These are phyloP conservation scores for Saturnispora kantuleensis DNA, from an alignment of 805 yeast genomes.

Conservation along the genomic window DNA sequence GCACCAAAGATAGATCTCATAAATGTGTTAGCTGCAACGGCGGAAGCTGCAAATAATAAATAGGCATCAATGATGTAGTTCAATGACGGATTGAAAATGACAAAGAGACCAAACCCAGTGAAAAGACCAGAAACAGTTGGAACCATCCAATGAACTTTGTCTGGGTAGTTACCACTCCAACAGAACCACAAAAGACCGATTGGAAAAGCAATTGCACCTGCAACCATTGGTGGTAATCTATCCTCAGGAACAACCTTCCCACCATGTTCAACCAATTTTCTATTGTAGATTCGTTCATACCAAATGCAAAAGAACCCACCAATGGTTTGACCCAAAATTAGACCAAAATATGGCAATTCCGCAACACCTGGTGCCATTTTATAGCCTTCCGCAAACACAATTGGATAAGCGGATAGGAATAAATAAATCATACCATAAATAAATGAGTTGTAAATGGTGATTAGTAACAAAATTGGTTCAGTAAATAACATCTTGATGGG, in stretches of 20 bases:
- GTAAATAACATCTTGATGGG: conserved; percentile 57
- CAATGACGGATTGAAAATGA: conserved; percentile 58
- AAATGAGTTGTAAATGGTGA: conserved; percentile 66
- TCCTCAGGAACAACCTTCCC: conserved; percentile 68
- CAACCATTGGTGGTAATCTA: conserved; percentile 66
- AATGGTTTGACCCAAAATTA: conserved; percentile 56
- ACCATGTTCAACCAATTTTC: conserved; percentile 39
- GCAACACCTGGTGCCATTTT: conserved; percentile 53
- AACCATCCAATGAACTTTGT: conserved; percentile 70
- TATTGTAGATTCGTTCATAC: conserved; percentile 45
- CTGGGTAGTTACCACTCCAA: conserved; percentile 75
- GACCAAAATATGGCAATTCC: conserved; percentile 70
- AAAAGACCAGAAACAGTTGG: conserved; percentile 59
- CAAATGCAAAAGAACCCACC: conserved; percentile 47
- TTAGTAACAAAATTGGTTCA: conserved; percentile 64
- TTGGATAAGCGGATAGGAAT: conserved; percentile 66
- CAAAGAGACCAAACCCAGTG: conserved; percentile 58
- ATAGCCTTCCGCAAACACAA: conserved; percentile 56
- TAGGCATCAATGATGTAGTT: conserved; percentile 69
- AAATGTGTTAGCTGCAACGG: conserved; percentile 64
- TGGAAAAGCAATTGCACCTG: conserved; percentile 63
- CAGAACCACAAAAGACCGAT: conserved; percentile 78
- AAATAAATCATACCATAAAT: conserved; percentile 73
- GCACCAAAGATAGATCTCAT: conserved; percentile 62
- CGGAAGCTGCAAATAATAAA: conserved; percentile 66